Evolutionary conservation across 306 rosid genomes (phyloP), one percentile per base, ranked within the genome.

Genomic region (Glycine latifolia): DNA sequence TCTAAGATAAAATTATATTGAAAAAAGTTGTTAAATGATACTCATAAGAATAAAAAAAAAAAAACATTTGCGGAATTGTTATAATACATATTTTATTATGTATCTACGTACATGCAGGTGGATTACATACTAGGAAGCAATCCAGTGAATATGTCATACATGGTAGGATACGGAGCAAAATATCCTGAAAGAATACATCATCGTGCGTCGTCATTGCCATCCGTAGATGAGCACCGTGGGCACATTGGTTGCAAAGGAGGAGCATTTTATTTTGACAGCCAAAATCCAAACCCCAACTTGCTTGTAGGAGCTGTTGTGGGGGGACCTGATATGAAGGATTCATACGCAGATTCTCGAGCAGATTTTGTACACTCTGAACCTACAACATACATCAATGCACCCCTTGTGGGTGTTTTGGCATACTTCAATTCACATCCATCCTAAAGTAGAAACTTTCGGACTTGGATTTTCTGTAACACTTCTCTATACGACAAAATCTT

Each of bases 321-420:
- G 10, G 96, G 93, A 3, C 96, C 93, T 39, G 84, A 80, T 82
- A 10, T 60, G n/a, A 70, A 65, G 0, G 96, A 91, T 70, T 83
- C 74, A 0, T 91, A 83, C n/a, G 6, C 15, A 33, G 91, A 91
- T 84, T 88, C 90, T 67, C 83, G 96, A 52, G 4, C n/a, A 10
- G 83, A 91, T 80, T 84, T 87, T 84, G 78, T 13, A 10, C 90
- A 87, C 1, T 85, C 96, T 0, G 90, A 91, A 82, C 96, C 93
- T 2, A 78, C 92, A 7, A 88, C 96, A 0, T 91, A 89, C 72
- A 84, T 91, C 46, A 91, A 91, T 85, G 91, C 96, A 16, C 92
- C 93, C 60, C 79, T 88, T 43, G 92, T 91, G 3, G 96, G 93
- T 15, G 76, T 78, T 70, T 82, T 91, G 81, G 92, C 93, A 16